Conservation (phyloP, 1,284 basidiomycete genomes). For the Naganishia sp. region DNA sequence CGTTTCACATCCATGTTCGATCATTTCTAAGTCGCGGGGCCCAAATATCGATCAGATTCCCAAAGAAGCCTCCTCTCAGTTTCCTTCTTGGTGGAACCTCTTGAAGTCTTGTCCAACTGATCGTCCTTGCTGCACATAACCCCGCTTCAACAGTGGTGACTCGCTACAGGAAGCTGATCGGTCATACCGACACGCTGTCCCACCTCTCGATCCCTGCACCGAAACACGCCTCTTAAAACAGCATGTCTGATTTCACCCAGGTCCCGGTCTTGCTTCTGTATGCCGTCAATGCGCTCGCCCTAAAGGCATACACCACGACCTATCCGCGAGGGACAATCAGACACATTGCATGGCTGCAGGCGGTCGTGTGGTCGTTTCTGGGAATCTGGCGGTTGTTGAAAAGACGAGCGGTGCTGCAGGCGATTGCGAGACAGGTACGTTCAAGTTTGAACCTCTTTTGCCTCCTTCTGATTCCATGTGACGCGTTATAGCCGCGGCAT, state of each 20-base stretch:
- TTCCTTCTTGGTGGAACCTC: too few relatives aligned
- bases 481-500: background rate
- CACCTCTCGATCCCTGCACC: too few relatives aligned
- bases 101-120: too few relatives aligned
- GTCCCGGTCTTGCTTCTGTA: slow-evolving; percentile 21
- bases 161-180: too few relatives aligned
- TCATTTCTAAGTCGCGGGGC: too few relatives aligned
- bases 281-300: slow-evolving; percentile 19
- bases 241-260: slow-evolving; percentile 19
- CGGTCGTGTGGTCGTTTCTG: slow-evolving; percentile 13
- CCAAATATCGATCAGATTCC: too few relatives aligned
- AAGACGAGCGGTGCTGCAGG: slow-evolving; percentile 1
- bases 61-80: too few relatives aligned
- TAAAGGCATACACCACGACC: slow-evolving; percentile 10
- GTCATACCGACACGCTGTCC: too few relatives aligned
- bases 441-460: background rate
- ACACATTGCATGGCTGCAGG: slow-evolving; percentile 19
- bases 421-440: slow-evolving; percentile 11
- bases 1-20: too few relatives aligned
- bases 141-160: too few relatives aligned
- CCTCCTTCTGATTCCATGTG: background rate
- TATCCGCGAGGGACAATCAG: background rate
- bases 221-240: background rate
- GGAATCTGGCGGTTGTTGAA: slow-evolving; percentile 9
- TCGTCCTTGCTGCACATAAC: too few relatives aligned